Evolutionary conservation across 345 rosid genomes (phyloP), one percentile per base, ranked within the genome.

Genomic region (Raphanus raphanistrum): DNA sequence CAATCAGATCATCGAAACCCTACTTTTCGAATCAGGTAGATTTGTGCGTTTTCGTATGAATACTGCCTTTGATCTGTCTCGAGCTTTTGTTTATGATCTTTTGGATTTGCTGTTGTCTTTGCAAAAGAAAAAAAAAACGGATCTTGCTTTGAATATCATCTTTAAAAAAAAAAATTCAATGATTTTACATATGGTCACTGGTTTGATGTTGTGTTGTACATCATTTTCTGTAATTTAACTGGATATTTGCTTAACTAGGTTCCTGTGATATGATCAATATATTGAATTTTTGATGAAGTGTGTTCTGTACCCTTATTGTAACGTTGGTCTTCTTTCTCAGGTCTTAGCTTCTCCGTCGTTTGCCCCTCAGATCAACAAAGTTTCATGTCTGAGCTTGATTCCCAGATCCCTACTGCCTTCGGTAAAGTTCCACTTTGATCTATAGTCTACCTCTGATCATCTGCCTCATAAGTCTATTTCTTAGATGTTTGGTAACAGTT

Each of bases 361-460:
- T 63, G 0, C 79, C 74, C 78, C 66, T 36, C 75, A 73, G 70
- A 74, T 63, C 71, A 82, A 52, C 80, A 74, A 74, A 81, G 72
- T 79, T 87, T 87, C 88, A 87, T 87, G 90, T 87, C 90, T 82
- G 90, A 85, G 67, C 79, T 85, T 79, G 86, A 87, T 85, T 72
- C 63, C 68, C 84, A 81, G 70, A 43, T 84, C 77, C 90, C 88
- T 78, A 75, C 86, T 81, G 67, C 88, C 76, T 85, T 85, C 38
- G 88, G 90, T 87, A 75, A 75, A 41, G 87, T 74, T 33, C 54
- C 28, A 0, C 2, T 7, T 8, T 33, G 31, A 43, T 58, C 2
- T 48, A 27, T 63, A 12, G 12, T 27, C 12, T 8, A 36, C 54
- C 27, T 59, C 4, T 63, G 61, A 36, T 4, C 71, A n/a, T 52